Evolutionary conservation across 2,329 filamentous ascomycete genomes (phyloP).

Genomic region (Stagonosporopsis rhizophila): DNA sequence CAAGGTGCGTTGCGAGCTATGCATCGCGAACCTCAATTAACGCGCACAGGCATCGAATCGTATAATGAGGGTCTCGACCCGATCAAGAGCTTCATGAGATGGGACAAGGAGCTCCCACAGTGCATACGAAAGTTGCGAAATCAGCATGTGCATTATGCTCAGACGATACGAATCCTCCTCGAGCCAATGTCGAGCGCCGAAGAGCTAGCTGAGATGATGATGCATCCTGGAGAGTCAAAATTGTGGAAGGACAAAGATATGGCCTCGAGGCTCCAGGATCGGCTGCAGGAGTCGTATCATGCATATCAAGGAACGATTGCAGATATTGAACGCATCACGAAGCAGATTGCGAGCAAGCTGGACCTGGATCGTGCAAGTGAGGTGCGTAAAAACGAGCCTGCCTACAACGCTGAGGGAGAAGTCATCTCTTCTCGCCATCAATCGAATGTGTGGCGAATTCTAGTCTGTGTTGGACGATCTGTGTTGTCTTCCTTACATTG

Average conservation of each 20-base stretch:
- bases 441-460: not conserved
- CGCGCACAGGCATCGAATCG: slow-evolving; percentile 38
- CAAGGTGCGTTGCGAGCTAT: slow-evolving; percentile 26
- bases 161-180: slow-evolving; percentile 46
- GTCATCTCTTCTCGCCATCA: not conserved
- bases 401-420: not conserved
- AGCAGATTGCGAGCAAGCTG: slow-evolving; percentile 46
- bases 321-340: slow-evolving; percentile 47
- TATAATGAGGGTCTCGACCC: slow-evolving; percentile 52
- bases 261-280: slow-evolving; percentile 39
- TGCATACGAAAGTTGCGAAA: slow-evolving; percentile 48
- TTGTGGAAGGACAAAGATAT: slow-evolving; percentile 45
- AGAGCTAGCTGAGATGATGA: slow-evolving; percentile 46
- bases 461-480: not conserved
- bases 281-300: slow-evolving; percentile 44
- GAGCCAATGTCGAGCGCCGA: slow-evolving; percentile 45
- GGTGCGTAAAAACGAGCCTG: slow-evolving; percentile 24
- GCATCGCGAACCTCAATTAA: not conserved
- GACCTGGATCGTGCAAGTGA: slow-evolving; percentile 45
- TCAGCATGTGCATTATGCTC: slow-evolving; percentile 48
- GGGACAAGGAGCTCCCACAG: slow-evolving; percentile 45
- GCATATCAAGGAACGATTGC: slow-evolving; percentile 46
- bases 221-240: slow-evolving; percentile 36
- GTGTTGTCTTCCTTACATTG: slow-evolving; percentile 11
- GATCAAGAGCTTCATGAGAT: slow-evolving; percentile 47